Conservation (phyloP, 148 eudicot species). For the Amaranthus palmeri region DNA sequence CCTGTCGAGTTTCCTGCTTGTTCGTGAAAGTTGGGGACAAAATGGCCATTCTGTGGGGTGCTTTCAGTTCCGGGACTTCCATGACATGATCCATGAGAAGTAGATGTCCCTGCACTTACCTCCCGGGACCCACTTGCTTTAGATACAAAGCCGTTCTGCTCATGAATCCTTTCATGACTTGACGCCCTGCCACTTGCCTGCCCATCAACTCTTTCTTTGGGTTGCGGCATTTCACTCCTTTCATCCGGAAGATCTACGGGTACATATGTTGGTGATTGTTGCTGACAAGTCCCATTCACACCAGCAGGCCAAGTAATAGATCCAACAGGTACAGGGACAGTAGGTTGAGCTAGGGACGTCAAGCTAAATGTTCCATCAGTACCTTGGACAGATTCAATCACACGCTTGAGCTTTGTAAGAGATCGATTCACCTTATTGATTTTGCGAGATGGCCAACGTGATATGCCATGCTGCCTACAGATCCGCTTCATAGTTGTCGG, state of each 20-base stretch:
- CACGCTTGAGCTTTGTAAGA: conserved; percentile 67
- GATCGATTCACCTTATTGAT: conserved; percentile 70
- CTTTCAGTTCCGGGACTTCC: conserved; percentile 50
- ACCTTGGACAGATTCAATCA: conserved; percentile 95
- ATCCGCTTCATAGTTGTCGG: conserved; percentile 82
- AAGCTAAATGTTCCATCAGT: conserved; percentile 64
- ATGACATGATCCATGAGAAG: conserved; percentile 74
- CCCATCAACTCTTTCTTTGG: conserved; percentile 22
- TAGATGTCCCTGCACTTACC: conserved; percentile 67
- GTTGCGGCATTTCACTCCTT: conserved; percentile 24
- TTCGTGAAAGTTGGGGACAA: conserved; percentile 31
- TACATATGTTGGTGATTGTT: conserved; percentile 40
- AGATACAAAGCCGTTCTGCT: conserved; percentile 30
- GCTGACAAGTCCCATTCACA: conserved; percentile 43
- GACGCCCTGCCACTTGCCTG: conserved; percentile 17
- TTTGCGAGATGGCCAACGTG: conserved; percentile 81
- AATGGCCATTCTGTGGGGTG: conserved; percentile 37
- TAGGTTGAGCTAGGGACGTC: conserved; percentile 52
- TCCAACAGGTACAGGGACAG: conserved; percentile 49
- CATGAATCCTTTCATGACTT: conserved; percentile 21
- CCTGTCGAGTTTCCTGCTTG: conserved; percentile 28
- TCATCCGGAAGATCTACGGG: conserved; percentile 37
- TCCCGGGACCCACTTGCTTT: conserved; percentile 56
- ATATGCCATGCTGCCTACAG: conserved; percentile 80
- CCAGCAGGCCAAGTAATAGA: conserved; percentile 56